phyloP scores from a whole-genome alignment of 352 stramenopile genomes.

The Phytophthora fragariae region DNA sequence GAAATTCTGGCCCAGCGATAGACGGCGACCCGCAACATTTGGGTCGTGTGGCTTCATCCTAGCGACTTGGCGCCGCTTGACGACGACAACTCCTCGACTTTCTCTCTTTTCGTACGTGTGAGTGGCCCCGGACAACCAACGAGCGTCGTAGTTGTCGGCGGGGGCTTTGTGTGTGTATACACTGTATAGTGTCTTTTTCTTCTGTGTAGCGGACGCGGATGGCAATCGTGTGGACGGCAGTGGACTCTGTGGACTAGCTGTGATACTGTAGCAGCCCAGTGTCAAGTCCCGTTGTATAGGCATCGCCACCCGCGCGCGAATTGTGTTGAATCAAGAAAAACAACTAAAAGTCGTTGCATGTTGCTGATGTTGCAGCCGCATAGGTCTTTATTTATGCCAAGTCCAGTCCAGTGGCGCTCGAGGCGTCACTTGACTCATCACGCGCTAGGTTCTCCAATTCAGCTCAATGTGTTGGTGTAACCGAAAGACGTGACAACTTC shows the following conservation, averaged over 20 bases:
- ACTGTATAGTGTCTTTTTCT: slow-evolving; percentile 27
- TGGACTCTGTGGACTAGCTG: slow-evolving; percentile 3
- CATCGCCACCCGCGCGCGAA: slow-evolving; percentile 1
- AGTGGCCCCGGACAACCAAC: neutral
- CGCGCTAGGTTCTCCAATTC: slow-evolving; percentile 52
- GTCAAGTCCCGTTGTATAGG: slow-evolving; percentile 13
- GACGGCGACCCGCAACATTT: slow-evolving; percentile 7
- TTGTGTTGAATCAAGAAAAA: slow-evolving; percentile 25
- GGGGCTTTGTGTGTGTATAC: slow-evolving; percentile 2
- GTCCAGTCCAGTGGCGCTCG: slow-evolving; percentile 15
- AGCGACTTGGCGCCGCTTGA: slow-evolving; percentile 3
- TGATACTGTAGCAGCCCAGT: slow-evolving; percentile 2
- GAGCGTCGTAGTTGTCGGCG: slow-evolving; percentile 1
- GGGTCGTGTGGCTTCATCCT: slow-evolving; percentile 4
- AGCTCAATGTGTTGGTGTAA: slow-evolving; percentile 42
- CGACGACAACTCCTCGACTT: neutral
- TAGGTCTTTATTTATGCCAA: slow-evolving; percentile 7
- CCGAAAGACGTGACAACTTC: slow-evolving; percentile 38
- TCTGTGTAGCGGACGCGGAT: slow-evolving; percentile 17
- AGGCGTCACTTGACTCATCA: slow-evolving; percentile 20
- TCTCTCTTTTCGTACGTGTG: slow-evolving; percentile 17
- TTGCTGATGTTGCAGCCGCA: slow-evolving; percentile 1
- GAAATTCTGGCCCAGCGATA: slow-evolving; percentile 26
- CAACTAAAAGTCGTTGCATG: slow-evolving; percentile 14
- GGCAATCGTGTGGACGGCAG: slow-evolving; percentile 12